Base-by-base conservation (phyloP, 192 early-diverging fungal species). In the Backusella circina region DNA sequence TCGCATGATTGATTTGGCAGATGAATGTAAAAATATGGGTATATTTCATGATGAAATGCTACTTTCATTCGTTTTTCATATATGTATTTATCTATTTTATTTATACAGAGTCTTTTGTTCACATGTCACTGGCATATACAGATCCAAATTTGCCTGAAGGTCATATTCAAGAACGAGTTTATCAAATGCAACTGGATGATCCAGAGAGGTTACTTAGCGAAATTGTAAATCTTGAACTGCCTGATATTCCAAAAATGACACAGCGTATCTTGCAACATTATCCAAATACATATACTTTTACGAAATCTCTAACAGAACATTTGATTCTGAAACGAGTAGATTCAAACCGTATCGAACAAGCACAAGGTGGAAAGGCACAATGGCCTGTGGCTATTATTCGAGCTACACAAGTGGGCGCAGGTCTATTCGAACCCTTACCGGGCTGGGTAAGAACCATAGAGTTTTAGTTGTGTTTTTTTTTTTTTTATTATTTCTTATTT, bases 201-300 rank as follows among this genome's bases (percentile, higher is more conserved):
- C 77, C 82, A 7, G 82, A 83, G 30, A 76, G 70, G 6, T 31
- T 83, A 13, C 50, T 83, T 16, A 76, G 70, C 39, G 77, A 79
- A 26, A 83, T 83, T 28, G 77, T 83, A 1, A 72, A 65, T 35
- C 67, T 79, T 2, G 82, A 79, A 68, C 38, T 83, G 31, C 74
- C 76, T 50, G 81, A 82, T 38, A 82, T 82, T 28, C 77, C 81
- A 1, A 82, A 82, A 41, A 79, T 79, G 75, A 83, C 82, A 1
- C 82, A 83, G 23, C 75, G 78, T 5, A 76, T 83, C 57, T 38
- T 79, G 35, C 30, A 26, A 16, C 26, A 76, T 21, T 88, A 88
- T 71, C 86, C 86, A 35, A 88, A 84, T 50, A 86, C 84, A 0
- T 86, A 88, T 39, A 83, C 83, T 0, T 88, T 88, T 71, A 83